Conservation (phyloP, 805 yeast genomes). For the Candida boidinii region DNA sequence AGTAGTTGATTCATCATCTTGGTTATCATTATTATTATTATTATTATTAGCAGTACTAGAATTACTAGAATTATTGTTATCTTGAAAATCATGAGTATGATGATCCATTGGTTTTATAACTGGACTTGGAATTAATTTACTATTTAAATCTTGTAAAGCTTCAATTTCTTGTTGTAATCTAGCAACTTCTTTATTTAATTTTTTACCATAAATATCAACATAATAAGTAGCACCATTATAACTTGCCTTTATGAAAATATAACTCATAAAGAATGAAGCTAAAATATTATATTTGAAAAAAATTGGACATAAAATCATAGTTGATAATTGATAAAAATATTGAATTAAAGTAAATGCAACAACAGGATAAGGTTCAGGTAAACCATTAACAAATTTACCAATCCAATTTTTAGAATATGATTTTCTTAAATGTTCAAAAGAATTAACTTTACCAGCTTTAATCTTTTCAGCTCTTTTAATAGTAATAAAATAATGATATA, state of each 20-base stretch:
- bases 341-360: conserved; percentile 81
- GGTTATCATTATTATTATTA: no score
- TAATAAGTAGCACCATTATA: conserved; percentile 95
- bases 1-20: no score
- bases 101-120: no score
- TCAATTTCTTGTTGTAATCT: conserved; percentile 65
- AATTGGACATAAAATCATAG: conserved; percentile 87
- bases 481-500: conserved; percentile 89
- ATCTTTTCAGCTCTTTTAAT: conserved; percentile 71
- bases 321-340: conserved; percentile 73
- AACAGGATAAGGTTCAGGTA: conserved; percentile 84
- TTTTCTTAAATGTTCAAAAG: conserved; percentile 76
- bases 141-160: conserved; percentile 55
- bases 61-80: no score
- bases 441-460: conserved; percentile 76
- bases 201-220: conserved; percentile 83
- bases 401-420: conserved; percentile 55
- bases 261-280: conserved; percentile 57
- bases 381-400: conserved; percentile 70
- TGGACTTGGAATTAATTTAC: no score
- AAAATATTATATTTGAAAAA: conserved; percentile 67
- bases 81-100: no score
- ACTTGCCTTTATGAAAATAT: conserved; percentile 72
- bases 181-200: conserved; percentile 78
- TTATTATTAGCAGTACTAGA: no score